phyloP scores from a whole-genome alignment of 352 stramenopile species.

The Aphanomyces invadans region DNA sequence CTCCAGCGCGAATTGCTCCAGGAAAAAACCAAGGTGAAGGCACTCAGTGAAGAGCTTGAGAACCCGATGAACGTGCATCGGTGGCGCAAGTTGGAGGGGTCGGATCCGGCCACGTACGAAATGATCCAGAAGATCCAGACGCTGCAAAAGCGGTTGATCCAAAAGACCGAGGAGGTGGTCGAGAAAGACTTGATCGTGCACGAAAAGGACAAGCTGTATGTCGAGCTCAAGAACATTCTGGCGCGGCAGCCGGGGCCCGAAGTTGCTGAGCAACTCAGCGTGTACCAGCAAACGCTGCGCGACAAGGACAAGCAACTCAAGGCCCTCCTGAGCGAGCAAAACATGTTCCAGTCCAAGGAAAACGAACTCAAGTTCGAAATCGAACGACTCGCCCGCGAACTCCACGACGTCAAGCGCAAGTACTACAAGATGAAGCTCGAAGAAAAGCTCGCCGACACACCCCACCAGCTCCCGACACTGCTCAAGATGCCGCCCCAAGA shows the following conservation, averaged over 20 bases:
- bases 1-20: slow-evolving; percentile 88
- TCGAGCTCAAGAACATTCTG: slow-evolving; percentile 91
- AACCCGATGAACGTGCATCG: slow-evolving; percentile 97
- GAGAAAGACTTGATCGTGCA: slow-evolving; percentile 93
- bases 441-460: slow-evolving; percentile 54
- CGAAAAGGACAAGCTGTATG: slow-evolving; percentile 94
- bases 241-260: slow-evolving; percentile 90
- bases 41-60: slow-evolving; percentile 92
- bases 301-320: slow-evolving; percentile 97
- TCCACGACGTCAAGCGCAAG: slow-evolving; percentile 93
- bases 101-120: slow-evolving; percentile 91
- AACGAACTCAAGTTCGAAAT: slow-evolving; percentile 95
- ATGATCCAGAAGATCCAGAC: slow-evolving; percentile 96
- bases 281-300: slow-evolving; percentile 92
- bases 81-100: slow-evolving; percentile 96
- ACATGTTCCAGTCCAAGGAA: slow-evolving; percentile 93
- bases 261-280: slow-evolving; percentile 91
- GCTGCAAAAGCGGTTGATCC: slow-evolving; percentile 90
- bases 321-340: slow-evolving; percentile 93
- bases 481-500: slow-evolving; percentile 24
- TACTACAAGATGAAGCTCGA: slow-evolving; percentile 93
- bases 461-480: slow-evolving; percentile 26
- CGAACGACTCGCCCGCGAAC: slow-evolving; percentile 83
- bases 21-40: slow-evolving; percentile 96
- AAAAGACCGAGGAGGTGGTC: slow-evolving; percentile 93